These are phyloP conservation scores for Escovopsis sp. DNA, from an alignment of 2,329 filamentous ascomycete species.

Conservation along the genomic window DNA sequence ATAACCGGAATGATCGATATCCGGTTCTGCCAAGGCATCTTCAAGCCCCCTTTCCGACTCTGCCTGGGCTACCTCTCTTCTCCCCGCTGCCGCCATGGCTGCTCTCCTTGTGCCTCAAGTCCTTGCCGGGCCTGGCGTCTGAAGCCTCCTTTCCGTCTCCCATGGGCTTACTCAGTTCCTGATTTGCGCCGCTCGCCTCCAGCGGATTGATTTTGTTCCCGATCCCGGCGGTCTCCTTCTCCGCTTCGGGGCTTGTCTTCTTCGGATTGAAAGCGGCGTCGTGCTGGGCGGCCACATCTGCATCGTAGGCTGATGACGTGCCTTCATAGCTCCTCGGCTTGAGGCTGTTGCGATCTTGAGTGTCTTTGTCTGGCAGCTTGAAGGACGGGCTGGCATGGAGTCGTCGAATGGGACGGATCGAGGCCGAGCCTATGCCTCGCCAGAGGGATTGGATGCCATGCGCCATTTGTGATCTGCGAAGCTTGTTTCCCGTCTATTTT, in stretches of 20 bases:
- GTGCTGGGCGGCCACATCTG: slow-evolving; percentile 37
- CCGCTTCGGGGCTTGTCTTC: slow-evolving; percentile 51
- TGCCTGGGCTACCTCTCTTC: slow-evolving; percentile 16
- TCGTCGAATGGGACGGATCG: slow-evolving; percentile 8
- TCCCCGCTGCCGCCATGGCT: slow-evolving; percentile 17
- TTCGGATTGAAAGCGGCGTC: slow-evolving; percentile 55
- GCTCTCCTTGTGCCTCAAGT: slow-evolving; percentile 20
- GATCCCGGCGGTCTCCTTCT: slow-evolving; percentile 29
- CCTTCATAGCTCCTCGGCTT: slow-evolving; percentile 53
- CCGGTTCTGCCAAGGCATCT: too few species aligned
- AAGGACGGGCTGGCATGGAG: slow-evolving; percentile 19
- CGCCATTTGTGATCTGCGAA: slow-evolving; percentile 3
- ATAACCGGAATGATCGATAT: too few species aligned
- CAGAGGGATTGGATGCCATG: slow-evolving; percentile 9
- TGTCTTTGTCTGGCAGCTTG: slow-evolving; percentile 31
- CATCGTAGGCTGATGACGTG: slow-evolving; percentile 51
- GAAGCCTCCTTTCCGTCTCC: slow-evolving; percentile 21
- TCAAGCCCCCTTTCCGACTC: not conserved
- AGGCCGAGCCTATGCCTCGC: slow-evolving; percentile 2
- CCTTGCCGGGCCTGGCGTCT: slow-evolving; percentile 17
- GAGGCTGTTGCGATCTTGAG: slow-evolving; percentile 45
- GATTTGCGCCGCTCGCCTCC: slow-evolving; percentile 30
- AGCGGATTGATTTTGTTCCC: slow-evolving; percentile 20
- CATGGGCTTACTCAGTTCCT: slow-evolving; percentile 25
- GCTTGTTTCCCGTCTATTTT: not conserved